Evolutionary conservation across 345 rosid species (phyloP).

Genomic region (Moricandia arvensis): DNA sequence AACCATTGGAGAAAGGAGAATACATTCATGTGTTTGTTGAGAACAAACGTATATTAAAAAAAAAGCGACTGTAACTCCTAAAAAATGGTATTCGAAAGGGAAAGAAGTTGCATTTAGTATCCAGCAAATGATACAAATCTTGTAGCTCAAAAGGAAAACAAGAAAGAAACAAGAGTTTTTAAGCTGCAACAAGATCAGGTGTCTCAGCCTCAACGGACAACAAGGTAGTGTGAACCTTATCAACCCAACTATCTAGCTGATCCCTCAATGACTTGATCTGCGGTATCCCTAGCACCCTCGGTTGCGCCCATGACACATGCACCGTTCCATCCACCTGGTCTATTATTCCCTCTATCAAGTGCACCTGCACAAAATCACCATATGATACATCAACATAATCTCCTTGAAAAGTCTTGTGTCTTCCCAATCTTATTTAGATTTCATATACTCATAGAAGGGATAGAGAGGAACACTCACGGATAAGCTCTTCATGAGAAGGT

Average conservation of each 20-base stretch:
- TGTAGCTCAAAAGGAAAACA: conserved; percentile 12
- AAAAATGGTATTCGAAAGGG: neutral
- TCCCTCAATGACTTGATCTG: conserved; percentile 88
- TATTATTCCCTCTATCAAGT: conserved; percentile 88
- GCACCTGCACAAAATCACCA: conserved; percentile 58
- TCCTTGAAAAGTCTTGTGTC: neutral
- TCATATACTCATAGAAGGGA: neutral
- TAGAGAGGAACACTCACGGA: conserved; percentile 63
- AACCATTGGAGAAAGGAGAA: neutral
- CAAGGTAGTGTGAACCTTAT: conserved; percentile 72
- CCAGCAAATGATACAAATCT: conserved; percentile 21
- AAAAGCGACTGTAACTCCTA: neutral
- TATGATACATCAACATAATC: neutral
- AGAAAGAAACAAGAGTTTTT: conserved; percentile 6
- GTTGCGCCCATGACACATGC: conserved; percentile 96
- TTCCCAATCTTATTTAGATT: neutral
- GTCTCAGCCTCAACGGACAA: conserved; percentile 93
- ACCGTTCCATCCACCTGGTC: conserved; percentile 95
- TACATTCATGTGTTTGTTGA: neutral
- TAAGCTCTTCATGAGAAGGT: conserved; percentile 93
- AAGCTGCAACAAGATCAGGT: conserved; percentile 89
- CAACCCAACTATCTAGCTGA: conserved; percentile 80
- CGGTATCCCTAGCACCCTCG: conserved; percentile 87
- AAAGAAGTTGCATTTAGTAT: conserved; percentile 15
- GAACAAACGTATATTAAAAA: neutral